These are phyloP conservation scores for Flaveria robusta DNA, from an alignment of 129 eudicot species.

Conservation along the genomic window DNA sequence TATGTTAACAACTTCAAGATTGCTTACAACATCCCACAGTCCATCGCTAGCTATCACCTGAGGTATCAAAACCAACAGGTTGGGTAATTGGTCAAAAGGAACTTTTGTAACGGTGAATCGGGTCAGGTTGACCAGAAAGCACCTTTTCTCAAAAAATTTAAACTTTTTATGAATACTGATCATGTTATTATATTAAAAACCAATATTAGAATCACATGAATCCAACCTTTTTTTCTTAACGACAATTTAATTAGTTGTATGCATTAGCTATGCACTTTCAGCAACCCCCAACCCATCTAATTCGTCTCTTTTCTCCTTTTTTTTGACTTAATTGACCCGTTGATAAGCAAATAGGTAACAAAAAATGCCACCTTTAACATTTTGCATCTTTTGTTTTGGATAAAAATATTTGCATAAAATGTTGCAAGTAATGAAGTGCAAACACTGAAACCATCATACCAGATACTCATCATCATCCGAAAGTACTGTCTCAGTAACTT, in stretches of 20 bases:
- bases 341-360: not conserved
- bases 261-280: not conserved
- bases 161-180: not conserved
- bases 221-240: not conserved
- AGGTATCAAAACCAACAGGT: slow-evolving; percentile 1
- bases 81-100: not conserved
- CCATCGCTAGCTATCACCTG: slow-evolving; percentile 99
- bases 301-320: not conserved
- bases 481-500: slow-evolving; percentile 68
- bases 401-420: not conserved
- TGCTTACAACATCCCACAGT: slow-evolving; percentile 83
- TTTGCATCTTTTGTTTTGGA: not conserved
- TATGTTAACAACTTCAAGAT: slow-evolving; percentile 59
- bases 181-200: not conserved
- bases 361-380: not conserved
- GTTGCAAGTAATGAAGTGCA: not conserved
- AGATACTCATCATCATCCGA: slow-evolving; percentile 73
- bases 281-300: not conserved
- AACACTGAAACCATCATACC: slow-evolving; percentile 46
- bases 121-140: not conserved
- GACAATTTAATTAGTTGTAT: not conserved
- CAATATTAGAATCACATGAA: not conserved
- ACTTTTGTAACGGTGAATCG: not conserved
- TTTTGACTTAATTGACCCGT: not conserved
- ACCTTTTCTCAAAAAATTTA: not conserved